Conservation (phyloP, 805 yeast genomes). For the Barnettozyma populi region DNA sequence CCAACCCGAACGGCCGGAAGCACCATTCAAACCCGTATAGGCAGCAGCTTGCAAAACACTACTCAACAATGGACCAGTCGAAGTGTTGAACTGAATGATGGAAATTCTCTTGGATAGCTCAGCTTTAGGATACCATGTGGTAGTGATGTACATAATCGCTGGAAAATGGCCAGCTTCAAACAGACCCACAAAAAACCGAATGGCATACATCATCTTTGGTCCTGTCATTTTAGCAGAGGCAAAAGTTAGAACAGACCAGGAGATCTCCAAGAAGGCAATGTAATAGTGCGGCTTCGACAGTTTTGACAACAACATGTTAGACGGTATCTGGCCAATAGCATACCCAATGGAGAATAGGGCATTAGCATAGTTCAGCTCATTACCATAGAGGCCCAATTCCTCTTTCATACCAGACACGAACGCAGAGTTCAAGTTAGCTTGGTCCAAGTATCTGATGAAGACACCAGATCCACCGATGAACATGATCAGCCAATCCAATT, state of each 20-base stretch:
- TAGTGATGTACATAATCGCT: conserved; percentile 41
- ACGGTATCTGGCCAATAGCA: conserved; percentile 40
- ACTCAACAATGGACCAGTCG: conserved; percentile 47
- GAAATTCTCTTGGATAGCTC: conserved; percentile 51
- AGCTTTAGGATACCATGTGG: conserved; percentile 42
- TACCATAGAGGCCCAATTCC: conserved; percentile 42
- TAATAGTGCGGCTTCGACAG: conserved; percentile 36
- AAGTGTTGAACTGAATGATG: conserved; percentile 46
- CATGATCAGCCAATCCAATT: conserved; percentile 5
- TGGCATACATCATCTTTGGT: conserved; percentile 18
- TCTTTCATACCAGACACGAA: neutral
- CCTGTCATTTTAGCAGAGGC: no score
- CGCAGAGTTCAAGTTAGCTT: neutral
- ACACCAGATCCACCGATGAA: conserved; percentile 3
- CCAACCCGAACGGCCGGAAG: conserved; percentile 63
- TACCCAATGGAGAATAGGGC: conserved; percentile 48
- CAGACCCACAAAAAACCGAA: conserved; percentile 13
- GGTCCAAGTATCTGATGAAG: neutral
- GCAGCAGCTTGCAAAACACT: conserved; percentile 7
- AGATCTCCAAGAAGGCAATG: conserved; percentile 40
- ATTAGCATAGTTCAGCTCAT: conserved; percentile 49
- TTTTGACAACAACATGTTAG: conserved; percentile 41
- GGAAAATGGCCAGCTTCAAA: conserved; percentile 52
- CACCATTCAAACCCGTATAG: conserved; percentile 24
- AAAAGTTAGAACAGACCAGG: conserved; percentile 49